phyloP scores from a whole-genome alignment of 176 grass and related monocot genomes.

The Elymus sibiricus region DNA sequence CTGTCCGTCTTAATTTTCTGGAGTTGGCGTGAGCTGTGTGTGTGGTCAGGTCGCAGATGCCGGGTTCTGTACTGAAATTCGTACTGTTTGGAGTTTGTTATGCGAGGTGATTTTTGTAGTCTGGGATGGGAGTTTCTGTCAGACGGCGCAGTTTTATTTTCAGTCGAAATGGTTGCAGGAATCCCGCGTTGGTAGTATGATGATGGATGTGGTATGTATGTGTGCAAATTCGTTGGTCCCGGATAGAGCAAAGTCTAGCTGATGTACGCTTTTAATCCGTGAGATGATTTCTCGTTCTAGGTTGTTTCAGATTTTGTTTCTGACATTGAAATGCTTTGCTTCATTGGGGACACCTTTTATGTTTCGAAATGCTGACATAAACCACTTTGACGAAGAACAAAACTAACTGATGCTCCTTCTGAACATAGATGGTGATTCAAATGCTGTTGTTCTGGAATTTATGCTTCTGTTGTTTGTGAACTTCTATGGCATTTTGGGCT shows the following conservation, averaged over 20 bases:
- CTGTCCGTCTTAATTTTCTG: not conserved
- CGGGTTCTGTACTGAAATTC: not conserved
- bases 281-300: not conserved
- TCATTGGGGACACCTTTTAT: not conserved
- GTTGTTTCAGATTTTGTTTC: not conserved
- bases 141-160: not conserved
- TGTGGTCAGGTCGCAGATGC: not conserved
- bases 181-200: not conserved
- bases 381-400: not conserved
- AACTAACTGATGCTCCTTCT: not conserved
- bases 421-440: not conserved
- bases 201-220: not conserved
- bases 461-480: not conserved
- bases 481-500: not conserved
- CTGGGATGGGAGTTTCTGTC: not conserved
- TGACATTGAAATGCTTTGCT: not conserved
- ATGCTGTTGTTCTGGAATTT: not conserved
- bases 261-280: not conserved
- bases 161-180: not conserved
- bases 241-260: not conserved
- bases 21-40: not conserved
- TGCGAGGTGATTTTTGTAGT: not conserved
- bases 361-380: not conserved
- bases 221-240: not conserved
- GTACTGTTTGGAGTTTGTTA: not conserved